These are phyloP conservation scores for Harringtonia aguacate DNA, from an alignment of 2,329 filamentous ascomycete species.

Conservation along the genomic window DNA sequence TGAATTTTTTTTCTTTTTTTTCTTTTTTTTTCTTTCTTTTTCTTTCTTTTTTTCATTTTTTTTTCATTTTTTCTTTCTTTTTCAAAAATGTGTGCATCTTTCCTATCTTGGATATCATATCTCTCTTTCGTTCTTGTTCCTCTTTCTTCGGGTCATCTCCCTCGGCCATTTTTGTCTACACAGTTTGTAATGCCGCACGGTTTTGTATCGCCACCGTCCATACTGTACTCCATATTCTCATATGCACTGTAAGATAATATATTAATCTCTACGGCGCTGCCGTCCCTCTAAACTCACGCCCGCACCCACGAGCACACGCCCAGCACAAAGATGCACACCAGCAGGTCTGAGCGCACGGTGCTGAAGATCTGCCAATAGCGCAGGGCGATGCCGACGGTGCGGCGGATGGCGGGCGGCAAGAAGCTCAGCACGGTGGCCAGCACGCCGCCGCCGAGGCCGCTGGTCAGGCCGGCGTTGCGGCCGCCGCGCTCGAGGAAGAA, in stretches of 20 bases:
- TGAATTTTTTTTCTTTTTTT: not conserved
- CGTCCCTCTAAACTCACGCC: conserved; percentile 4
- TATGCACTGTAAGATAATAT: too few relatives aligned
- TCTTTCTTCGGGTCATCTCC: too few relatives aligned
- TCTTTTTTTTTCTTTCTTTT: not conserved
- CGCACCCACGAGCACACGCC: conserved; percentile 43
- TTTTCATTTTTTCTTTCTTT: not conserved
- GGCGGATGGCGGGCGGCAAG: conserved; percentile 52
- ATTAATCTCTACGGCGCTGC: too few relatives aligned
- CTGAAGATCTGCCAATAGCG: conserved; percentile 62
- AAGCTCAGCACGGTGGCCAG: conserved; percentile 53
- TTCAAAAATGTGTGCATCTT: not conserved
- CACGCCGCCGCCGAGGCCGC: conserved; percentile 35
- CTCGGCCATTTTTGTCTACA: too few relatives aligned
- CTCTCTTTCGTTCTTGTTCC: too few relatives aligned
- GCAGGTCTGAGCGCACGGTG: conserved; percentile 61
- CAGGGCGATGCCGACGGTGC: conserved; percentile 49
- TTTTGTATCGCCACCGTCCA: too few relatives aligned
- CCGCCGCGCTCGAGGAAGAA: conserved; percentile 56
- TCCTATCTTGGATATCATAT: too few relatives aligned
- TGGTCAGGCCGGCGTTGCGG: not conserved
- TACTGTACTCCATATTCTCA: too few relatives aligned
- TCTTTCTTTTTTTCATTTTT: not conserved
- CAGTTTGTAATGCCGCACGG: too few relatives aligned
- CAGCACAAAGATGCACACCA: conserved; percentile 67